phyloP scores from a whole-genome alignment of 768 basidiomycete genomes.

The Postia placenta region DNA sequence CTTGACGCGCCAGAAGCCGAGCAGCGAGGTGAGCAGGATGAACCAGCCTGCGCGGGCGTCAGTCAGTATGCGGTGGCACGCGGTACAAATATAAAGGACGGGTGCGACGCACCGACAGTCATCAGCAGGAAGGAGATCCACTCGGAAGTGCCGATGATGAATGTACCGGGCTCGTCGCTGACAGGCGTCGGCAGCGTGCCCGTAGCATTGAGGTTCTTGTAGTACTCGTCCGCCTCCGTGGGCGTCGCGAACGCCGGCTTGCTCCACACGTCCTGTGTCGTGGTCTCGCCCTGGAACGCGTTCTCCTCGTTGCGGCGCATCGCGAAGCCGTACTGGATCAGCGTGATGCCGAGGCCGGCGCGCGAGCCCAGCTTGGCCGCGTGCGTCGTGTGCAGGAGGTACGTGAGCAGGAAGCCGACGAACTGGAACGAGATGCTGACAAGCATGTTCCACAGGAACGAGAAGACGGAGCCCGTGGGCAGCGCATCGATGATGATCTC shows the following conservation, averaged over 20 bases:
- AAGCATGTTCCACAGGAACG: constrained; percentile 88
- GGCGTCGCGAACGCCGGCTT: constrained; percentile 38
- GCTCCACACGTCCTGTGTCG: constrained; percentile 13
- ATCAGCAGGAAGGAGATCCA: constrained; percentile 96
- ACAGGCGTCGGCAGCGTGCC: constrained; percentile 6
- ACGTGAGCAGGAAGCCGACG: constrained; percentile 88
- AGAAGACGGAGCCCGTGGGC: constrained; percentile 75
- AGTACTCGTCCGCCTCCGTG: constrained; percentile 41
- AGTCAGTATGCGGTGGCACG: not conserved
- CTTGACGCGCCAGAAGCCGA: constrained; percentile 87
- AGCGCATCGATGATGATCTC: constrained; percentile 89
- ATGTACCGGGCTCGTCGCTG: constrained; percentile 9
- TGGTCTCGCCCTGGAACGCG: constrained; percentile 16
- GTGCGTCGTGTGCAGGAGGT: constrained; percentile 90
- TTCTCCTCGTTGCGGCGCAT: constrained; percentile 46
- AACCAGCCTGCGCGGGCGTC: constrained; percentile 59
- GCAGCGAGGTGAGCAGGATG: constrained; percentile 81
- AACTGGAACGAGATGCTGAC: constrained; percentile 97
- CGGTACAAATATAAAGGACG: not conserved
- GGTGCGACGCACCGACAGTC: constrained; percentile 57
- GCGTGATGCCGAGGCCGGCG: constrained; percentile 91
- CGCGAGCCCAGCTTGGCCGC: constrained; percentile 90
- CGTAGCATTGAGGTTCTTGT: constrained; percentile 24
- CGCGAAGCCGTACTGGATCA: constrained; percentile 93
- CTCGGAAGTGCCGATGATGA: constrained; percentile 53